Conservation (phyloP, 257 asterid genomes). For the Gentiana macrophylla region DNA sequence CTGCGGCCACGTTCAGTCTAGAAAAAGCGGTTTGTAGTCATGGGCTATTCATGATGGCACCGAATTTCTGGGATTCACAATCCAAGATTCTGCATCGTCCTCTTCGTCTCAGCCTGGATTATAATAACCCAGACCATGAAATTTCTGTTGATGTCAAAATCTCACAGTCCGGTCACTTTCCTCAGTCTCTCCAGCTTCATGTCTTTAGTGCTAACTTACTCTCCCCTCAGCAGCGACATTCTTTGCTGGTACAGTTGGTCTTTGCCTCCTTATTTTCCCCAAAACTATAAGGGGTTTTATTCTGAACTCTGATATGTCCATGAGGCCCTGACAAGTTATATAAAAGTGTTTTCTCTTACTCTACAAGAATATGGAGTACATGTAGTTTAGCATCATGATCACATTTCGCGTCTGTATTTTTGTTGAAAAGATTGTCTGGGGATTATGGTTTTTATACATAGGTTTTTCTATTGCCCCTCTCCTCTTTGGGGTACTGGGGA, state of each 20-base stretch:
- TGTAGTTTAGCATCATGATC: too few relatives aligned
- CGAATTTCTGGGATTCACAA: constrained; percentile 68
- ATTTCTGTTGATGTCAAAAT: constrained; percentile 36
- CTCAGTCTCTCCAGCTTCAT: constrained; percentile 35
- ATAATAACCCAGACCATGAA: constrained; percentile 19
- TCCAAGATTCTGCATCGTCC: constrained; percentile 71
- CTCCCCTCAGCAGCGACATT: constrained; percentile 35
- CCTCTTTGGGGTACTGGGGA: too few relatives aligned
- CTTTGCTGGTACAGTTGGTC: constrained; percentile 31
- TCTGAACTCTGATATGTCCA: too few relatives aligned
- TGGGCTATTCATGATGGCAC: constrained; percentile 93
- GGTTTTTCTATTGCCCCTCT: too few relatives aligned
- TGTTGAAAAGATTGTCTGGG: too few relatives aligned
- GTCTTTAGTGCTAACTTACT: constrained; percentile 33
- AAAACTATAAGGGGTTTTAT: background rate
- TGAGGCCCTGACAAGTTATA: too few relatives aligned
- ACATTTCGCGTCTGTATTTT: too few relatives aligned
- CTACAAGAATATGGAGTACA: too few relatives aligned
- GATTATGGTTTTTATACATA: too few relatives aligned
- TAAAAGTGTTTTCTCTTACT: too few relatives aligned
- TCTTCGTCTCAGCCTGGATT: constrained; percentile 45
- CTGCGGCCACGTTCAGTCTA: constrained; percentile 31
- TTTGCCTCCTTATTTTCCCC: background rate
- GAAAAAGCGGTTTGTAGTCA: constrained; percentile 79
- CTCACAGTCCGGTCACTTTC: constrained; percentile 37